Evolutionary conservation across 148 eudicot genomes (phyloP), one percentile per base, ranked within the genome.

Genomic region (Chenopodium quinoa): DNA sequence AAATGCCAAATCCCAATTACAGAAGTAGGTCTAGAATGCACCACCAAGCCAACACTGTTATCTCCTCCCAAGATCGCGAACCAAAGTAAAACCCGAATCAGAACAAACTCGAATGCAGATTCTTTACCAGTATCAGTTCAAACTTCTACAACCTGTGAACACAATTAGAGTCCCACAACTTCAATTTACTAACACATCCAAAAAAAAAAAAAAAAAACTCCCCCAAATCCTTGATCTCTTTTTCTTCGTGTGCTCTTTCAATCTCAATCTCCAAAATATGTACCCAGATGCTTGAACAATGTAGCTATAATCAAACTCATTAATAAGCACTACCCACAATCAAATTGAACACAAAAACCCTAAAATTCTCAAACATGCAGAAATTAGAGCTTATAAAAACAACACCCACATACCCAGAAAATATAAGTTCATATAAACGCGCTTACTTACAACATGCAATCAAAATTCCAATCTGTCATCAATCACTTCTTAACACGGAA

Each of bases 391-490:
- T 67, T 9, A 9, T 9, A 19, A 60, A 82, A 25, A 16, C 2
- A 82, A 50, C 22, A 64, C 56, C 54, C 68, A 48, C 31, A 75
- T 67, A 32, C 64, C 63, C 54, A 69, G 68, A 70, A n/a, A 13
- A 11, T 40, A 16, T 29, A 62, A 6, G 40, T 16, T 80, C 14
- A 12, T 34, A 71, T 20, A 69, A 78, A 83, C 82, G 22, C 85
- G 76, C n/a, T 79, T 66, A 73, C 78, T 78, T 78, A 60, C 71
- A 40, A 40, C 44, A 40, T 78, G 79, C 78, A 73, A 83, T 67
- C 71, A 67, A 79, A 67, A 63, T 58, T 75, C 66, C 79, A 46
- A 79, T 58, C 86, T 83, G 75, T 79, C 79, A 79, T 29, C 79
- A 56, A 47, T 54, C 74, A 83, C 52, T 78, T 20, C 63, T 11